Evolutionary conservation across 495 filamentous ascomycete genomes (phyloP).

Genomic region (Talaromyces borbonicus): DNA sequence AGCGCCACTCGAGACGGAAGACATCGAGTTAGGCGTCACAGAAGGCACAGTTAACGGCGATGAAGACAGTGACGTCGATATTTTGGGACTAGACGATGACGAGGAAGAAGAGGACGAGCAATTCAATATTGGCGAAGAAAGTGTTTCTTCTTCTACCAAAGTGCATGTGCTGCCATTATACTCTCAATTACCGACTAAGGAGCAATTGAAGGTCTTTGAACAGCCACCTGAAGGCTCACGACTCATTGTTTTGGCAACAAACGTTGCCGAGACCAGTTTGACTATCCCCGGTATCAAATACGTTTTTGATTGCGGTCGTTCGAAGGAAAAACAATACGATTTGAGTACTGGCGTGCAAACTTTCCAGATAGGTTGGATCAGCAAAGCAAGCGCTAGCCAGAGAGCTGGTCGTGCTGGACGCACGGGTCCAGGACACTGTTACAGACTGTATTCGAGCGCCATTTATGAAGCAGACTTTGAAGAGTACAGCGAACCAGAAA

Average conservation of each 20-base stretch:
- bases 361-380: constrained; percentile 93
- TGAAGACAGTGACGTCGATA: constrained; percentile 36
- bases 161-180: constrained; percentile 88
- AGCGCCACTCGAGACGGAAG: constrained; percentile 73
- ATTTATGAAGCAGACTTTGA: constrained; percentile 87
- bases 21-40: constrained; percentile 67
- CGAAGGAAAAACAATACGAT: constrained; percentile 87
- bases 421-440: constrained; percentile 94
- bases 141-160: constrained; percentile 54
- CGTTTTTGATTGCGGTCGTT: constrained; percentile 88
- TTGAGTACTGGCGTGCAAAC: constrained; percentile 80
- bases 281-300: constrained; percentile 95
- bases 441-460: constrained; percentile 85
- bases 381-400: constrained; percentile 92
- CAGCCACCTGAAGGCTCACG: constrained; percentile 73
- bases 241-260: constrained; percentile 87
- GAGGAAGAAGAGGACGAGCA: constrained; percentile 49
- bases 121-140: constrained; percentile 49
- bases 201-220: constrained; percentile 92
- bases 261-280: constrained; percentile 92
- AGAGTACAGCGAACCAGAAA: constrained; percentile 79
- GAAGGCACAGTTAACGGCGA: constrained; percentile 33
- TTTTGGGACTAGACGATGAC: constrained; percentile 37
- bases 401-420: constrained; percentile 89
- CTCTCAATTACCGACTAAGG: constrained; percentile 85